phyloP scores from a whole-genome alignment of 805 yeast species.

The Metschnikowia lochheadii region DNA sequence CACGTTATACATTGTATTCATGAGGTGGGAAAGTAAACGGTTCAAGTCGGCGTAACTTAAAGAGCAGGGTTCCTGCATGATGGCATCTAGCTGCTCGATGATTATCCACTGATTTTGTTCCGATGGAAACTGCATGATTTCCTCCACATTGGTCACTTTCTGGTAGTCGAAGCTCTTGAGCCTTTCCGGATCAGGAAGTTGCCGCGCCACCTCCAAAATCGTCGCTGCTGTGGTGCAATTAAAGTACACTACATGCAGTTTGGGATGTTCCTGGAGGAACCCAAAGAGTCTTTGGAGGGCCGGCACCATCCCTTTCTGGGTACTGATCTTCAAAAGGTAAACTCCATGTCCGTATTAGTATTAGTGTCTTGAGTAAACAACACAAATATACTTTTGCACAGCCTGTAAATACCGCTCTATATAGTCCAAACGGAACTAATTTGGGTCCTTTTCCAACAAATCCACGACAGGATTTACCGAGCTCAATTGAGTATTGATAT shows the following conservation, averaged over 20 bases:
- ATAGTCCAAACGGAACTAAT: too few species aligned
- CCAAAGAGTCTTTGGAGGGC: too few species aligned
- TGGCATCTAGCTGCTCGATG: slow-evolving; percentile 15
- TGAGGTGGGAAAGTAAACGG: slow-evolving; percentile 6
- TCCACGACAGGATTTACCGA: too few species aligned
- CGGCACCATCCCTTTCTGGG: too few species aligned
- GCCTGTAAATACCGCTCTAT: too few species aligned
- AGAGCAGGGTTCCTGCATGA: slow-evolving; percentile 13
- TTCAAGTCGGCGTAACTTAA: slow-evolving; percentile 11
- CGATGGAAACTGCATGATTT: slow-evolving; percentile 5
- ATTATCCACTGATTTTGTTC: slow-evolving; percentile 10
- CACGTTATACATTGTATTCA: slow-evolving; percentile 5
- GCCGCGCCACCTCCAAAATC: slow-evolving; percentile 13
- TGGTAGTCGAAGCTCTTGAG: slow-evolving; percentile 14
- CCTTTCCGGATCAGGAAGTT: background rate
- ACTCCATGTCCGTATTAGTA: too few species aligned
- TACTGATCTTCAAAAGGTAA: too few species aligned
- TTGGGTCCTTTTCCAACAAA: too few species aligned
- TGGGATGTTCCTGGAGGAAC: too few species aligned
- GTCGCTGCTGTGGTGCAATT: slow-evolving; percentile 13
- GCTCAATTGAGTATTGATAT: too few species aligned
- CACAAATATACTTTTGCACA: too few species aligned
- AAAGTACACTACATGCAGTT: slow-evolving; percentile 10
- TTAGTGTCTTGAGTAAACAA: too few species aligned
- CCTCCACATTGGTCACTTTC: slow-evolving; percentile 10